phyloP scores from a whole-genome alignment of 805 yeast species.

The Metschnikowia baotianmanensis region DNA sequence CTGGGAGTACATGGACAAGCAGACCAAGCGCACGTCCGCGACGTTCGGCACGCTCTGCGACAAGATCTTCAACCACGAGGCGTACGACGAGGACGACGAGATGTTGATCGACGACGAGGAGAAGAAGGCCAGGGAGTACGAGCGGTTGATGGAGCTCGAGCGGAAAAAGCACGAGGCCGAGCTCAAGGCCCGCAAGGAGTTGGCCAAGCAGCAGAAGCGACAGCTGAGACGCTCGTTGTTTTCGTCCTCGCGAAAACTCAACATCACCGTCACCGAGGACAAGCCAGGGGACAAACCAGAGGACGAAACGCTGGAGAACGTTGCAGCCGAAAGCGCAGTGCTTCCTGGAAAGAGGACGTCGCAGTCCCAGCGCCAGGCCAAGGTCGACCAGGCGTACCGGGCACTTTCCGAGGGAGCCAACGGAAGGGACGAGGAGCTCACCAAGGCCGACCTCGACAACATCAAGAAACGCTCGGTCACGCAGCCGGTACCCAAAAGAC shows the following conservation, averaged over 20 bases:
- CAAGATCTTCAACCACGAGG: conserved; percentile 70
- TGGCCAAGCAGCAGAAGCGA: conserved; percentile 44
- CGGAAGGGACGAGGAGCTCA: conserved; percentile 34
- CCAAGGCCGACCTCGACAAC: conserved; percentile 43
- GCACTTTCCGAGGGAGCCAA: conserved; percentile 34
- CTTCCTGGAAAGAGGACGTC: conserved; percentile 33
- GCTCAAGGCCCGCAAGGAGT: conserved; percentile 44
- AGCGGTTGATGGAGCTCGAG: conserved; percentile 46
- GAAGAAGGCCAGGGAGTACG: conserved; percentile 42
- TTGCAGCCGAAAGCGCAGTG: conserved; percentile 20
- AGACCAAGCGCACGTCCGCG: conserved; percentile 71
- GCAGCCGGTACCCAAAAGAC: conserved; percentile 33
- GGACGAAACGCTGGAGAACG: too few species aligned
- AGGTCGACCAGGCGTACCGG: conserved; percentile 26
- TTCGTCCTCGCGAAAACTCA: conserved; percentile 36
- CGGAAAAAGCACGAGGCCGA: conserved; percentile 53
- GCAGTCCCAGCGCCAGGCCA: conserved; percentile 39
- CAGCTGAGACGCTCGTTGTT: conserved; percentile 41
- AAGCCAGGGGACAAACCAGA: conserved; percentile 6
- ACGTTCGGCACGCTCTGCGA: conserved; percentile 78
- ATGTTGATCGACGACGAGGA: conserved; percentile 43
- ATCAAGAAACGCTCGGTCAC: conserved; percentile 48
- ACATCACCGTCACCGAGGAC: conserved; percentile 38
- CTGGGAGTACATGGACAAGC: conserved; percentile 69
- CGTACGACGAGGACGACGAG: conserved; percentile 49